A percentile compares a stretch with the other conserved stretches of the same genome.
Conservation (phyloP, 2,329 filamentous ascomycete species). For the Colletotrichum filicis region DNA sequence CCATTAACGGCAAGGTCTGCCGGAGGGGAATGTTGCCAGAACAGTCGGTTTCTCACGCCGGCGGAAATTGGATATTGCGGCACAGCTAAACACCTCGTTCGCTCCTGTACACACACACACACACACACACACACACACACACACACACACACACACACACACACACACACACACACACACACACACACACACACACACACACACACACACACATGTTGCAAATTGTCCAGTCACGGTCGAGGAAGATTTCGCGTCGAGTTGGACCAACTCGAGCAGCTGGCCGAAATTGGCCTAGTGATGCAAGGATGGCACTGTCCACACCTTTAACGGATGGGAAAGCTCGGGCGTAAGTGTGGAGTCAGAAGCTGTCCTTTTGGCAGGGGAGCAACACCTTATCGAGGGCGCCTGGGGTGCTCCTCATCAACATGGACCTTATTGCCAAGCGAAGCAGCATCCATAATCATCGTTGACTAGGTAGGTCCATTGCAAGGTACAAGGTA, state of each 20-base stretch:
- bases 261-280: background rate
- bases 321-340: background rate
- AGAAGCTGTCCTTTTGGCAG: background rate
- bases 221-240: slow-evolving; percentile 8
- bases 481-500: too few species aligned
- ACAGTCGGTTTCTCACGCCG: background rate
- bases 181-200: background rate
- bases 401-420: background rate
- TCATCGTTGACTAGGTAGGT: too few species aligned
- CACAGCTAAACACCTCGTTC: slow-evolving; percentile 15
- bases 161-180: background rate
- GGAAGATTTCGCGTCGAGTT: slow-evolving; percentile 6
- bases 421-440: background rate
- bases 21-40: slow-evolving; percentile 1
- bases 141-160: too few species aligned
- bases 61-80: slow-evolving; percentile 24
- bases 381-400: background rate
- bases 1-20: background rate
- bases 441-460: background rate
- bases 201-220: background rate
- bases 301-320: background rate
- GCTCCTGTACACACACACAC: background rate
- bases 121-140: too few species aligned
- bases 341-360: background rate
- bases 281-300: background rate